These are phyloP conservation scores for Naegleria lovaniensis DNA, from an alignment of 208 protist species.

Conservation along the genomic window DNA sequence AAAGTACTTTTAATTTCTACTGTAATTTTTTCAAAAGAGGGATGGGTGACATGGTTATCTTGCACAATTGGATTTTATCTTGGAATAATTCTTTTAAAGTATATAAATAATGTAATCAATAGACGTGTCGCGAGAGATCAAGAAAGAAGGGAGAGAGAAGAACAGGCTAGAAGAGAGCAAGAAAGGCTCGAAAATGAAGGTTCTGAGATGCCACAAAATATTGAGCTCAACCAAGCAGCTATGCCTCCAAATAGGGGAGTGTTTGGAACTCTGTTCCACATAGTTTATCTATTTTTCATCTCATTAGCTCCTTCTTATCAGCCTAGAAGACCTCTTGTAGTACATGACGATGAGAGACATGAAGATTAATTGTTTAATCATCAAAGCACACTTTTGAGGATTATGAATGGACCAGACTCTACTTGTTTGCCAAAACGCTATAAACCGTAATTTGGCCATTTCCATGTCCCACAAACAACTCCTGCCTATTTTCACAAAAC, in stretches of 20 bases:
- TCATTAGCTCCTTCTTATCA: not conserved
- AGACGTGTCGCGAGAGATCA: not conserved
- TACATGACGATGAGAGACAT: not conserved
- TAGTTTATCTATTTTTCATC: not conserved
- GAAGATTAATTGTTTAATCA: not conserved
- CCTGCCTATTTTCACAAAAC: not conserved
- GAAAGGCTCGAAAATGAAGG: not conserved
- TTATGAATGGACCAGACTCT: not conserved
- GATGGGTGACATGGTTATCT: not conserved
- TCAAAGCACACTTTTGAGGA: not conserved
- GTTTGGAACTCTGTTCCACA: not conserved
- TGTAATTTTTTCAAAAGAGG: not conserved
- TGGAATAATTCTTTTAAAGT: not conserved
- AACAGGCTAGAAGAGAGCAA: not conserved
- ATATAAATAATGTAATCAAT: not conserved
- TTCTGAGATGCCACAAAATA: not conserved
- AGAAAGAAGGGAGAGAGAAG: conserved; percentile 8
- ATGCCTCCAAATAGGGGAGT: not conserved
- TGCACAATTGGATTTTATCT: not conserved
- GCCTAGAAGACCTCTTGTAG: not conserved
- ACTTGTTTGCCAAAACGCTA: not conserved
- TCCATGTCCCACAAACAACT: not conserved
- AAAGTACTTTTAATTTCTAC: not conserved
- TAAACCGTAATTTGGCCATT: not conserved
- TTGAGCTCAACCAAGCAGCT: not conserved